phyloP scores from a whole-genome alignment of 306 rosid genomes.

The Mimosa pudica region DNA sequence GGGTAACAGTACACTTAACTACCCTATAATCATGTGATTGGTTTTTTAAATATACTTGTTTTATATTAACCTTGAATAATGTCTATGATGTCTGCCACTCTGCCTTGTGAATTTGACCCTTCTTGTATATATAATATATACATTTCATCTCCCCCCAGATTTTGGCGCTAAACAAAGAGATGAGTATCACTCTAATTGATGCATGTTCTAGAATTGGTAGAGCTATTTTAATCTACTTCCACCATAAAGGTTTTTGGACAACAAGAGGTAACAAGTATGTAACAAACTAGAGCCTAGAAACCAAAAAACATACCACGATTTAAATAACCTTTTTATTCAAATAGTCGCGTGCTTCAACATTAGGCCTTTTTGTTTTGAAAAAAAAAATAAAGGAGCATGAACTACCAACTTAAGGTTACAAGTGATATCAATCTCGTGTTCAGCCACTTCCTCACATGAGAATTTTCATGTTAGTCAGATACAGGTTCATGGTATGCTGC shows the following conservation, averaged over 20 bases:
- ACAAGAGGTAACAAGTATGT: neutral
- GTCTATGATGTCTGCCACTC: neutral
- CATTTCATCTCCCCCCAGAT: neutral
- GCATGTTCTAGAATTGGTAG: neutral
- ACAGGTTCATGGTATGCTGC: neutral
- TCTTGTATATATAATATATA: neutral
- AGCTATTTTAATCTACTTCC: neutral
- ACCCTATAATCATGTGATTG: neutral
- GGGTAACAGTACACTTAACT: neutral
- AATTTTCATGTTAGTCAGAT: no score
- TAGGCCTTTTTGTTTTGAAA: neutral
- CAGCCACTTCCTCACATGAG: no score
- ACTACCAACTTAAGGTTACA: no score
- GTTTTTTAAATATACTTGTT: neutral
- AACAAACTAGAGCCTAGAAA: neutral
- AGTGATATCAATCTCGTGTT: no score
- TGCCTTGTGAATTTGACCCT: neutral
- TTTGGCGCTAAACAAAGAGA: neutral
- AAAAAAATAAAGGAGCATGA: no score
- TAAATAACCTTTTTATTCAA: neutral
- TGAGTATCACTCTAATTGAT: neutral
- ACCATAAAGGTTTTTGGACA: neutral
- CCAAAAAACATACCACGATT: neutral
- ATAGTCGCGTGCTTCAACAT: neutral
- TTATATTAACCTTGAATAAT: neutral